Percentiles rank a stretch among this genome's conserved stretches.
phyloP scores from a whole-genome alignment of 148 eudicot genomes.

The Chenopodium suecicum region DNA sequence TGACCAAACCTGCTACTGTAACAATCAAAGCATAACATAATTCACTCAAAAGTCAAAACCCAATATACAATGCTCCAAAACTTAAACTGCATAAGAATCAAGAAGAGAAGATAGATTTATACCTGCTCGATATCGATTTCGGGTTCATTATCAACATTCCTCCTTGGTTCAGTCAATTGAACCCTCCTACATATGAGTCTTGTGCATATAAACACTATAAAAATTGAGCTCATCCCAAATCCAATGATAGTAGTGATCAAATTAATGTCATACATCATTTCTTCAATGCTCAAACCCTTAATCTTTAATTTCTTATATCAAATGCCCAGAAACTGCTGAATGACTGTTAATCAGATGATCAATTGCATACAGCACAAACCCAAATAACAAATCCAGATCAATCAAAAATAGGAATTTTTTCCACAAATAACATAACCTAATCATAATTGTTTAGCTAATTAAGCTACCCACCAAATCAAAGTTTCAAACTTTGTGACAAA shows the following conservation, averaged over 20 bases:
- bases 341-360: not conserved
- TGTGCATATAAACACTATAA: conserved; percentile 72
- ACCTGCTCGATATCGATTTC: conserved; percentile 70
- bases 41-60: not conserved
- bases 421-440: conserved; percentile 8
- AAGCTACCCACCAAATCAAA: not conserved
- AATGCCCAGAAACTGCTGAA: conserved; percentile 13
- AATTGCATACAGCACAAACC: conserved; percentile 10
- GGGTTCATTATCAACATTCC: conserved; percentile 42
- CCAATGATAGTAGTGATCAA: conserved; percentile 66
- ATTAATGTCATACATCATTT: conserved; percentile 56
- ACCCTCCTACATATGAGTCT: conserved; percentile 69
- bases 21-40: not conserved
- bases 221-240: conserved; percentile 75
- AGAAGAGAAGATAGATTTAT: conserved; percentile 14
- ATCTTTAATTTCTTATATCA: conserved; percentile 23
- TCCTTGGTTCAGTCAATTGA: conserved; percentile 39
- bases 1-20: not conserved
- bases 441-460: not conserved
- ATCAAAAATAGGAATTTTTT: not conserved
- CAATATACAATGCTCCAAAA: not conserved
- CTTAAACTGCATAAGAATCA: not conserved
- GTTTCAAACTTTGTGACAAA: not conserved
- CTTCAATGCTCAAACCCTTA: not conserved
- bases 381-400: conserved; percentile 10